Percentiles rank a stretch among this genome's conserved stretches.
Evolutionary conservation across 345 rosid species (phyloP).

Genomic region (Salix viminalis): DNA sequence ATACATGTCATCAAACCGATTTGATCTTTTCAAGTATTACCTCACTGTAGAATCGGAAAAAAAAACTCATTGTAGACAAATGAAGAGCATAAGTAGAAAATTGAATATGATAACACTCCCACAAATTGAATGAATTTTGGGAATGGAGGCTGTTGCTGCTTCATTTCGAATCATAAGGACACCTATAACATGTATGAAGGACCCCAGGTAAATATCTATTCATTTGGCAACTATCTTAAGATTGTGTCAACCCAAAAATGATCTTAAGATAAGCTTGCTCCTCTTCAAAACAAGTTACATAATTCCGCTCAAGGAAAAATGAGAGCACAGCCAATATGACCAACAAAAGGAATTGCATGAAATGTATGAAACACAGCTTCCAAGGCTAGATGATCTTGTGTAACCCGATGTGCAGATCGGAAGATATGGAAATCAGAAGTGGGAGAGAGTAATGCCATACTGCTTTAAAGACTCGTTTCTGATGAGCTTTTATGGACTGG

Average conservation of each 20-base stretch:
- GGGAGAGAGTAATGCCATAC: constrained; percentile 72
- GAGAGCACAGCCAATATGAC: background rate
- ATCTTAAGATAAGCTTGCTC: background rate
- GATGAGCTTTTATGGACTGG: constrained; percentile 81
- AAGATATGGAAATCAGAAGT: constrained; percentile 78
- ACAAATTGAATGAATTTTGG: background rate
- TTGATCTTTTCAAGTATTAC: background rate
- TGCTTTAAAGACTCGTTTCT: constrained; percentile 82
- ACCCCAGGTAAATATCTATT: background rate
- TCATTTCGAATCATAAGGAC: background rate
- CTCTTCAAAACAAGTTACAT: background rate
- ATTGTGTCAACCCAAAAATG: background rate
- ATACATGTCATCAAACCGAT: background rate
- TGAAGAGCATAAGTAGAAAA: background rate
- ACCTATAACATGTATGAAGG: background rate
- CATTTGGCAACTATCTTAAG: background rate
- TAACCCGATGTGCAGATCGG: constrained; percentile 77
- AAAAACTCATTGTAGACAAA: background rate
- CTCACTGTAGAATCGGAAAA: background rate
- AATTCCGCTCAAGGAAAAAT: background rate
- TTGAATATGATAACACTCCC: background rate
- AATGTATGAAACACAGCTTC: background rate
- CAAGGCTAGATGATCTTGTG: constrained; percentile 41
- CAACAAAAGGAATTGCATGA: background rate
- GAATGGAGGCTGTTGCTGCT: background rate